Evolutionary conservation across 176 grass and related monocot genomes (phyloP), one percentile per base, ranked within the genome.

Genomic region (Dactylis glomerata): DNA sequence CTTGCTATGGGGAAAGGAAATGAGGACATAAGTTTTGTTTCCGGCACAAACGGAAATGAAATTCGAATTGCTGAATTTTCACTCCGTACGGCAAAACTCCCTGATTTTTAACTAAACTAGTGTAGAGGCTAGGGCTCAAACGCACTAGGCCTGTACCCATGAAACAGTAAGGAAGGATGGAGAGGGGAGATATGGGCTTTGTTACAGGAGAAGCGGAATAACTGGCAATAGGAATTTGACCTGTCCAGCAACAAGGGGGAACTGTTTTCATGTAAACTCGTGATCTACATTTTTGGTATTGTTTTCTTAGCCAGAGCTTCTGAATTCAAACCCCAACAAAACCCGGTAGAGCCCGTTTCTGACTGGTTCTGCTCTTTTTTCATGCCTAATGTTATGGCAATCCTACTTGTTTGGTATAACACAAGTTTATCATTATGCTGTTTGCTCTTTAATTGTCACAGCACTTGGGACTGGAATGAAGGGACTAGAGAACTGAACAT

Each of bases 381-480:
- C 23, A 17, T 41, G 14, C 3, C 13, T 42, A 23, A 5, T 37
- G 5, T 31, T 12, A 67, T 26, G 1, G 6, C 20, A 24, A 44
- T 41, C 28, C 2, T 30, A 33, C 54, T 41, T 81, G 5, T 50
- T 76, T 75, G 3, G 2, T 16, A 1, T 22, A n/a, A 75, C 5
- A 68, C 73, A 85, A 73, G 22, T 32, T 30, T 84, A 17, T 64
- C 37, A 24, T 78, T 82, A 70, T 46, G 27, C 5, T 84, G 6
- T 26, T 63, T 68, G 15, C 65, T 8, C n/a, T 92, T 83, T 4
- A 34, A 61, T 81, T 88, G 11, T 89, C 54, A 30, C 89, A 98
- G 93, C 16, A 83, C 91, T 41, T 98, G 96, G 96, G 83, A 98
- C 58, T 98, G 91, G 96, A 90, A 87, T 81, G 86, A 93, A 1